Base-by-base conservation (phyloP, 2,329 filamentous ascomycete species). In the Lasiodiplodia citricola region DNA sequence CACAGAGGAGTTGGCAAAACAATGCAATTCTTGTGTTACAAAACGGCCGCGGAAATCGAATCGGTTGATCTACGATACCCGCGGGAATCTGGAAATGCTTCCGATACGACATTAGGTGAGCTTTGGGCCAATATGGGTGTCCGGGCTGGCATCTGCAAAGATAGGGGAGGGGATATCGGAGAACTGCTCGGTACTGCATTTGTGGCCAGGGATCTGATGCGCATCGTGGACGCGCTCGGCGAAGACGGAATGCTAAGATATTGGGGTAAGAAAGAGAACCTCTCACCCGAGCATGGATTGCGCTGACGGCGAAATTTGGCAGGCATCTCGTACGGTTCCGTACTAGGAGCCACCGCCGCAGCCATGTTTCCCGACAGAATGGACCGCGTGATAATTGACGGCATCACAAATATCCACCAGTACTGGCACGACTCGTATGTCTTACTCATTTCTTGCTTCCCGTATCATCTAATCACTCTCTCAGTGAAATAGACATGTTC, bases 261-360 rank as follows among this genome's bases (percentile, higher is more conserved):
- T 69, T 82, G 78, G 5, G 41, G 58, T 50, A 21, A 18, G 35
- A 28, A 16, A 25, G 31, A 35, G 31, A 35, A 7, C 6, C 31
- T 35, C 31, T 35, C 8, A 41, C 14, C 38, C 38, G 38, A 28
- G 25, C n/a, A 18, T 16, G 51, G 31, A 10, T 23, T 21, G 50
- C 14, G 83, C 79, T 71, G 80, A 77, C 69, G 2, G 10, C 21
- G 25, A 1, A 1, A 18, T 4, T 6, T 7, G 51, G n/a, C 35
- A 66, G 69, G 80, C 76, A 75, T 81, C 28, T 83, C 80, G 2
- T 85, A 85, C 69, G 84, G 83, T 4, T 81, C 83, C 0, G 71
- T 82, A 1, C 74, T 86, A 0, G 83, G 84, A 4, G 73, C 78
- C 0, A 86, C 83, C 0, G 83, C 84, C 70, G 82, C 83, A 0